Evolutionary conservation across 1,284 basidiomycete species (phyloP).

Genomic region (Cutaneotrichosporon curvatum): DNA sequence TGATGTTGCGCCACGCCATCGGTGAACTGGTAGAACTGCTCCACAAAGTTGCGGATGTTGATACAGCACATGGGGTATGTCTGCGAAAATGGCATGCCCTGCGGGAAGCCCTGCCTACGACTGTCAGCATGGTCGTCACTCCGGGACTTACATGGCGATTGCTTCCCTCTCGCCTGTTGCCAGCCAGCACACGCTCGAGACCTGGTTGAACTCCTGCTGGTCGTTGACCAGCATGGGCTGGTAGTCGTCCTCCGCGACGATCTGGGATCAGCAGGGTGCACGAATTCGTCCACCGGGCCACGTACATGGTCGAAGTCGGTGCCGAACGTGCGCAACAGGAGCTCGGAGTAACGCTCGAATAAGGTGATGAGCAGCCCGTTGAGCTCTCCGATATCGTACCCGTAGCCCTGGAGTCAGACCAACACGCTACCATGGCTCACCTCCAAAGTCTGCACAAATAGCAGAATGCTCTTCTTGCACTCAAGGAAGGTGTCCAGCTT

Average conservation of each 20-base stretch:
- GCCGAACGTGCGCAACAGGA: conserved; percentile 77
- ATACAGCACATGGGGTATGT: conserved; percentile 92
- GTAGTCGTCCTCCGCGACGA: conserved; percentile 82
- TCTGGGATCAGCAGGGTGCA: conserved; percentile 49
- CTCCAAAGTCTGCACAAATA: conserved; percentile 90
- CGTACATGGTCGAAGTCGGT: conserved; percentile 69
- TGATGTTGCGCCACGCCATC: conserved; percentile 90
- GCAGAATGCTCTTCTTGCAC: conserved; percentile 76
- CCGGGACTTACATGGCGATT: conserved; percentile 54
- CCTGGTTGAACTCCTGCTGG: conserved; percentile 62
- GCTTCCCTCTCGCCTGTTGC: conserved; percentile 59
- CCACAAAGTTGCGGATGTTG: conserved; percentile 88
- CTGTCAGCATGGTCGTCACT: conserved; percentile 3
- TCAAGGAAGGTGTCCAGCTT: conserved; percentile 76
- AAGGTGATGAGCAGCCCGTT: conserved; percentile 78
- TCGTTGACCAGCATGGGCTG: conserved; percentile 81
- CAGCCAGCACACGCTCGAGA: conserved; percentile 81
- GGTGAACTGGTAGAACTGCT: conserved; percentile 94
- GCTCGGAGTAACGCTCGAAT: conserved; percentile 81
- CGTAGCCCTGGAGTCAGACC: conserved; percentile 58
- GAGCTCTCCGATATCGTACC: conserved; percentile 74
- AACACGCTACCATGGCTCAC: conserved; percentile 47
- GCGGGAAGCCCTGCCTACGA: conserved; percentile 65
- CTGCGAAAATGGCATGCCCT: conserved; percentile 86
- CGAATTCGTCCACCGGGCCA: background rate